Evolutionary conservation across 1,284 basidiomycete species (phyloP).

Genomic region (Fomes fomentarius): DNA sequence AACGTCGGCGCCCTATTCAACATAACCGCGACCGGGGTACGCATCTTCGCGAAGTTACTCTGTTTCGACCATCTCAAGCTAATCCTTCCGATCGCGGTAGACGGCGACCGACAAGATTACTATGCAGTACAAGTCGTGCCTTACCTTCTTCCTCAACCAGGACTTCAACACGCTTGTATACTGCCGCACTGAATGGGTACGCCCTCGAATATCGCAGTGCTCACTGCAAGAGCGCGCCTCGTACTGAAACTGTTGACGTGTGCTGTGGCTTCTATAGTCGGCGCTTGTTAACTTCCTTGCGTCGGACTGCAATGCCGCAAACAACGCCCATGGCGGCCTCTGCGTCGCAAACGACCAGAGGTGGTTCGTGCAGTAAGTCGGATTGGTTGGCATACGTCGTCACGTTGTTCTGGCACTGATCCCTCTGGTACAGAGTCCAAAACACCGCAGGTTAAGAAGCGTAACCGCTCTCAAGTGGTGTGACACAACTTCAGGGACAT

Average conservation of each 20-base stretch:
- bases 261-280: too few relatives aligned
- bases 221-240: too few relatives aligned
- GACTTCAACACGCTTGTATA: slow-evolving; percentile 26
- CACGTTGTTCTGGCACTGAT: too few relatives aligned
- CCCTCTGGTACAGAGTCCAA: too few relatives aligned
- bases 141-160: slow-evolving; percentile 35
- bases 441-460: too few relatives aligned
- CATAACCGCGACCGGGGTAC: slow-evolving; percentile 17
- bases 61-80: background rate
- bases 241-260: too few relatives aligned
- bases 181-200: slow-evolving; percentile 35
- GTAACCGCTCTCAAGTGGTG: too few relatives aligned
- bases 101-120: slow-evolving; percentile 27
- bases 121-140: slow-evolving; percentile 32
- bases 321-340: slow-evolving; percentile 53
- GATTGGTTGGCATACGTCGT: too few relatives aligned
- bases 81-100: slow-evolving; percentile 24
- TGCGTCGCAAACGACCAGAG: slow-evolving; percentile 47
- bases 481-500: too few relatives aligned
- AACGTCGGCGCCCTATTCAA: slow-evolving; percentile 41
- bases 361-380: slow-evolving; percentile 48
- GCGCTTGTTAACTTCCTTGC: slow-evolving; percentile 44
- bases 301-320: slow-evolving; percentile 46
- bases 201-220: slow-evolving; percentile 7
- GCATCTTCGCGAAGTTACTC: background rate